Evolutionary conservation across 1,284 basidiomycete species (phyloP).

Genomic region (Caloboletus firmus): DNA sequence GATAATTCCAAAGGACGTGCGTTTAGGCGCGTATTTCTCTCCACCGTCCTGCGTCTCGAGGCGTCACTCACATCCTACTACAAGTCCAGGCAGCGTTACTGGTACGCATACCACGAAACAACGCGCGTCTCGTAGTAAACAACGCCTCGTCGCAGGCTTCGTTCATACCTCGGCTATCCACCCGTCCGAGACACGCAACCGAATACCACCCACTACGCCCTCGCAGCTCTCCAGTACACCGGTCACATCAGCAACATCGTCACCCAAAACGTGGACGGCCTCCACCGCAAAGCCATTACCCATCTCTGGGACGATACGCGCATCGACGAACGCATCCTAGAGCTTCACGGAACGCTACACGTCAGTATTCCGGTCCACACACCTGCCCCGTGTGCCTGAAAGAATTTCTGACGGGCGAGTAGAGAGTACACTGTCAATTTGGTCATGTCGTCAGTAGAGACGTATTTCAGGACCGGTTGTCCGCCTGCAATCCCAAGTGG

Average conservation of each 20-base stretch:
- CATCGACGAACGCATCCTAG: constrained; percentile 59
- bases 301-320: constrained; percentile 38
- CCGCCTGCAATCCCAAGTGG: constrained; percentile 78
- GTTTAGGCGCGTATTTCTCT: constrained; percentile 52
- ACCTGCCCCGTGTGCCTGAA: background rate
- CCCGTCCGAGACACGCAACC: constrained; percentile 77
- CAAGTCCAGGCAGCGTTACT: constrained; percentile 68
- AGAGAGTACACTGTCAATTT: constrained; percentile 74
- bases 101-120: constrained; percentile 41
- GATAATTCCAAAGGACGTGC: constrained; percentile 60
- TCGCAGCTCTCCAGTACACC: constrained; percentile 79
- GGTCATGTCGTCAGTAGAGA: constrained; percentile 69
- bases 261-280: constrained; percentile 92
- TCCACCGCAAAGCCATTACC: constrained; percentile 75
- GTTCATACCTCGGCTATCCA: constrained; percentile 82
- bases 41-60: background rate
- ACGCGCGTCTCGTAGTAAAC: background rate
- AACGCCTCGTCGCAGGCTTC: constrained; percentile 53
- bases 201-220: constrained; percentile 84
- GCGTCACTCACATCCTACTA: constrained; percentile 5
- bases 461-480: constrained; percentile 74
- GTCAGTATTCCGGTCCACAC: constrained; percentile 41
- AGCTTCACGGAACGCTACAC: constrained; percentile 88
- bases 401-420: constrained; percentile 5
- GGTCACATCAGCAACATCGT: constrained; percentile 66